Conservation (phyloP, 2,329 filamentous ascomycete genomes). For the Aureobasidium sp. region DNA sequence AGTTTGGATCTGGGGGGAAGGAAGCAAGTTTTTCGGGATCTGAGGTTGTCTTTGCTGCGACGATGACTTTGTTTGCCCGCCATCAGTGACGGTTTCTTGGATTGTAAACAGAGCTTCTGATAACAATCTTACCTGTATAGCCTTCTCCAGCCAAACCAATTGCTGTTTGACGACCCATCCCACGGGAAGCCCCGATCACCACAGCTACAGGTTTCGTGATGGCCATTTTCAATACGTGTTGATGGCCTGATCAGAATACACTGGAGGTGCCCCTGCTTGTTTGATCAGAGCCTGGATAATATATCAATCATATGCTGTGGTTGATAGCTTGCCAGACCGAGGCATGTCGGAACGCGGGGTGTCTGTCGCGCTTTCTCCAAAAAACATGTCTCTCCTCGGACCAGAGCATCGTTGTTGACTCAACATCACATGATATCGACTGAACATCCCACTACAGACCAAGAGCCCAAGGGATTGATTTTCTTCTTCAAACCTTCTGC, state of each 20-base stretch:
- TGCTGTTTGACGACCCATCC: conserved; percentile 73
- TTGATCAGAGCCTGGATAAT: neutral
- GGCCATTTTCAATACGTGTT: neutral
- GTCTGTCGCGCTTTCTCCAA: neutral
- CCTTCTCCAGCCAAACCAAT: conserved; percentile 64
- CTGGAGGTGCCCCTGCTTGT: too few relatives aligned
- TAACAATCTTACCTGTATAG: conserved; percentile 51
- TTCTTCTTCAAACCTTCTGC: neutral
- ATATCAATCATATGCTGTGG: neutral
- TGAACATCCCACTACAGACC: neutral
- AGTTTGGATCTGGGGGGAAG: conserved; percentile 72
- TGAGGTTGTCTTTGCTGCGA: conserved; percentile 67
- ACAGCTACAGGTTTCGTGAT: conserved; percentile 18
- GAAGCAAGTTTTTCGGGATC: conserved; percentile 47
- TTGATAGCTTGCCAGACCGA: neutral
- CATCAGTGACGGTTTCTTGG: neutral
- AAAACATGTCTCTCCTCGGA: neutral
- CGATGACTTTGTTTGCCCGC: conserved; percentile 51
- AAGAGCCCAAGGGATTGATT: neutral
- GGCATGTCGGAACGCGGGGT: neutral
- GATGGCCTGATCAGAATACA: neutral
- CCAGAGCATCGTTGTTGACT: neutral
- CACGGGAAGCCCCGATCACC: conserved; percentile 50
- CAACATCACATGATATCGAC: neutral
- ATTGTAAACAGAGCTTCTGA: neutral